Conservation (phyloP, 2,329 filamentous ascomycete species). For the Sporothrix protearum region DNA sequence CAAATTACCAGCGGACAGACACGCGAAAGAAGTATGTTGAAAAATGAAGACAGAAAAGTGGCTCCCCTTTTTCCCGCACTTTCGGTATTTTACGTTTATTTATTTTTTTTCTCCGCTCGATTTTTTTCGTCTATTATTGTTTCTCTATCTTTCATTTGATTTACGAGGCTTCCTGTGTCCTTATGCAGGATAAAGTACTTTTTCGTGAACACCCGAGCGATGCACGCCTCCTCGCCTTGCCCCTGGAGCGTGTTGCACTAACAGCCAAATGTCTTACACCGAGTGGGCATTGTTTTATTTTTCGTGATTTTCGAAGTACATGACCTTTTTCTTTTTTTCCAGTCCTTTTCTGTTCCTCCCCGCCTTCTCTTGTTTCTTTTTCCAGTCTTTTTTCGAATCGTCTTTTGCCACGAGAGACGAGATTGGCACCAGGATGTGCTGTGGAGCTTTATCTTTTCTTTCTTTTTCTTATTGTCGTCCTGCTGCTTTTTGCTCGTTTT, state of each 20-base stretch:
- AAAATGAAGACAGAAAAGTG: slow-evolving; percentile 7
- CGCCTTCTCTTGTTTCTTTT: neutral
- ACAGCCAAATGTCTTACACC: slow-evolving; percentile 12
- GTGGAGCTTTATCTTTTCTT: neutral
- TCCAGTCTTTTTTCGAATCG: neutral
- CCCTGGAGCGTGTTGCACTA: slow-evolving; percentile 7
- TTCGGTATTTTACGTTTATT: neutral
- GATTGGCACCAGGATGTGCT: neutral
- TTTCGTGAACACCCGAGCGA: neutral
- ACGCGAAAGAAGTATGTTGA: neutral
- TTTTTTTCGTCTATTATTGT: too few relatives aligned
- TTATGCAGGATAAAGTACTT: neutral
- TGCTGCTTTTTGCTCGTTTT: neutral
- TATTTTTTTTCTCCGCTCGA: neutral
- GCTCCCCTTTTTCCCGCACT: neutral
- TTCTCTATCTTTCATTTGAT: neutral
- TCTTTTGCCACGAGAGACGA: slow-evolving; percentile 11
- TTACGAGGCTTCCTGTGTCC: neutral
- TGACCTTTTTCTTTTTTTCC: neutral
- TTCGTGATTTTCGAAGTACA: neutral
- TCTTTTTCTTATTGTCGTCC: neutral
- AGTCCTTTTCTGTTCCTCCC: neutral
- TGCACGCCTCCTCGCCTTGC: neutral
- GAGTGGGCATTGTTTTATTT: neutral
- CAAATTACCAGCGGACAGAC: neutral